Base-by-base conservation (phyloP, 2,329 filamentous ascomycete genomes). In the Fusarium liriodendri region DNA sequence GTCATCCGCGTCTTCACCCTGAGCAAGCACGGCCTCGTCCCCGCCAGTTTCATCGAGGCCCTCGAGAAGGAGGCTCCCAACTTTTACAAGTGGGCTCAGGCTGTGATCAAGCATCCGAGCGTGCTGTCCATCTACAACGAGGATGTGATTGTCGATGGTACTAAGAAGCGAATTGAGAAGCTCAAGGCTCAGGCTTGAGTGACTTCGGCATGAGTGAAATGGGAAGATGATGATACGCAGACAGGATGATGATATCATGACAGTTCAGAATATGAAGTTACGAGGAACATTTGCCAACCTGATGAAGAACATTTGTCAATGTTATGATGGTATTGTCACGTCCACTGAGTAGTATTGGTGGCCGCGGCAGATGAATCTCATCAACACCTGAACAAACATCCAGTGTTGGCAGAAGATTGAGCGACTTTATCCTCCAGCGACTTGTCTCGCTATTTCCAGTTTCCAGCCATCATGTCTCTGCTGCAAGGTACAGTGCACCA, bases 11-110 rank as follows among this genome's bases (percentile, higher is more conserved):
- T 92, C 22, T 85, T 91, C 52, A 81, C 85, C 1, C 85, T 90
- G 32, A 78, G 86, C 0, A 90, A 91, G 77, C 83, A 88, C 25
- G 86, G 84, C 1, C 67, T 94, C 18, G 80, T 90, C 64, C 91
- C 89, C 0, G 58, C 78, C 62, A 86, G 79, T 27, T 79, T 91
- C 64, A 78, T 82, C 55, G 79, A 82, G 58, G 85, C 83, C 22
- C 82, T 92, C 64, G 83, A 84, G 66, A 81, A 87, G 67, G 85
- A 85, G 65, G 83, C 92, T n/a, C 93, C 93, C 2, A 89, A 88
- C 66, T 94, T 94, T 79, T 87, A 87, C 78, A 89, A 88, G 72
- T 95, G 93, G 93, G 89, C 89, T 0, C 83, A 89, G 67, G 88
- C 86, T 1, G 88, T 92, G 3, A 81, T 87, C 6, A 84, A 85